phyloP scores from a whole-genome alignment of 371 early-diverging fungal species.

The Rhizopus arrhizus region DNA sequence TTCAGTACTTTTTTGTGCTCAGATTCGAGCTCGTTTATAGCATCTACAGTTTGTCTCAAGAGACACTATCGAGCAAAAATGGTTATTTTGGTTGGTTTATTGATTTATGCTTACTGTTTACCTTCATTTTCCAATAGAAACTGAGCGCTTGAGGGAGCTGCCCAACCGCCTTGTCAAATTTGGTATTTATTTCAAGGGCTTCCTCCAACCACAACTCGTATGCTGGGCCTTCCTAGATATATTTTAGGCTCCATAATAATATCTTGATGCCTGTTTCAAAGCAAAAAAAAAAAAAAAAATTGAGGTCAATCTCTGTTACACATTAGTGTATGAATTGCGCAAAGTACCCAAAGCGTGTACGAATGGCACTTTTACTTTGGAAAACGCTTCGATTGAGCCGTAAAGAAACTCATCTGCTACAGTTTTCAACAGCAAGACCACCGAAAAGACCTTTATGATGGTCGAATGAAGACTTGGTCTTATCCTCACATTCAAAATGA shows the following conservation, averaged over 20 bases:
- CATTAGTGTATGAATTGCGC: background rate
- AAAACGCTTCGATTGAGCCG: background rate
- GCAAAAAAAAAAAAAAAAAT: background rate
- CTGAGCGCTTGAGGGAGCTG: background rate
- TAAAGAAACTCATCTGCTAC: constrained; percentile 1
- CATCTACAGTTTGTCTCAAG: background rate
- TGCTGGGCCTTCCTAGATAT: background rate
- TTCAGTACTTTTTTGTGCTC: constrained; percentile 3
- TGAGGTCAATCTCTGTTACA: background rate
- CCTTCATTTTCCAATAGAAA: constrained; percentile 10
- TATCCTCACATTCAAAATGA: background rate
- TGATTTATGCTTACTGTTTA: background rate
- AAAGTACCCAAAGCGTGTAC: constrained; percentile 7
- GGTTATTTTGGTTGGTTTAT: constrained; percentile 5
- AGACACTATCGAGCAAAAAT: constrained; percentile 5
- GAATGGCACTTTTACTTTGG: constrained; percentile 6
- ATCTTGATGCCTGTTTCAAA: background rate
- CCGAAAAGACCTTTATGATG: constrained; percentile 8
- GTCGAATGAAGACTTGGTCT: constrained; percentile 3
- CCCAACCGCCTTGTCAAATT: background rate
- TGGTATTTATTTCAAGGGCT: background rate
- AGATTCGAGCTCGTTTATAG: background rate
- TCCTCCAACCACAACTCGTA: constrained; percentile 7
- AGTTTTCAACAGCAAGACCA: constrained; percentile 3
- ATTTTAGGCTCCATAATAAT: constrained; percentile 1